Evolutionary conservation across 1,284 basidiomycete species (phyloP).

Genomic region (Leccinum insigne): DNA sequence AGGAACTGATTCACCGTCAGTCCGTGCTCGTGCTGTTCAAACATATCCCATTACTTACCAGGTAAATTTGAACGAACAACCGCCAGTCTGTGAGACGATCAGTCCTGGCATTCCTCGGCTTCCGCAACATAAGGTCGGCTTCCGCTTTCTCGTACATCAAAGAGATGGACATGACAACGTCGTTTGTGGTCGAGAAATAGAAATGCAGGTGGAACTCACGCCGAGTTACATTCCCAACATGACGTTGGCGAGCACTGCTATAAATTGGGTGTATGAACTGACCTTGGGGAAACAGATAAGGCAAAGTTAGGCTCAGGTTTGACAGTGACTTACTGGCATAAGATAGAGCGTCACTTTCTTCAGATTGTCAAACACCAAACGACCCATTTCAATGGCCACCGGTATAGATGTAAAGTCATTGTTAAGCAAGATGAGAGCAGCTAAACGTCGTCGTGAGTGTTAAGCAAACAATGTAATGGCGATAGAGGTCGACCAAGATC

Average conservation of each 20-base stretch:
- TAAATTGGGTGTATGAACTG: slow-evolving; percentile 40
- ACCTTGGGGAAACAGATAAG: slow-evolving; percentile 17
- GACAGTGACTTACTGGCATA: slow-evolving; percentile 38
- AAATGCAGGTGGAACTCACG: slow-evolving; percentile 44
- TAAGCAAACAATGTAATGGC: background rate
- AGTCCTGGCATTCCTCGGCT: slow-evolving; percentile 61
- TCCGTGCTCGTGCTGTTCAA: slow-evolving; percentile 3
- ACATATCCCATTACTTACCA: slow-evolving; percentile 19
- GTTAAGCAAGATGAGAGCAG: slow-evolving; percentile 35
- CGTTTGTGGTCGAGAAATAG: slow-evolving; percentile 41
- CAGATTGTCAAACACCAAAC: slow-evolving; percentile 61
- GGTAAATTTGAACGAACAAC: slow-evolving; percentile 35
- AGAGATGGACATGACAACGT: slow-evolving; percentile 39
- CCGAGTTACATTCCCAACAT: slow-evolving; percentile 41
- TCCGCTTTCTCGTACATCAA: slow-evolving; percentile 42
- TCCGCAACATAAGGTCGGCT: slow-evolving; percentile 52
- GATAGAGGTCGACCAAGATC: background rate
- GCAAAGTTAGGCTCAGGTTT: slow-evolving; percentile 4
- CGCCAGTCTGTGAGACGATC: slow-evolving; percentile 49
- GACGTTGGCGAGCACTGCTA: slow-evolving; percentile 37
- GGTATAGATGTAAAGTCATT: slow-evolving; percentile 40
- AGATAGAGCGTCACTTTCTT: slow-evolving; percentile 45
- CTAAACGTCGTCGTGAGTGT: slow-evolving; percentile 7
- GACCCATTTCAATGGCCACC: slow-evolving; percentile 45
- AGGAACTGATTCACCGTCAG: slow-evolving; percentile 36